A percentile compares a stretch with the other conserved stretches of the same genome.
Conservation (phyloP, 2,329 filamentous ascomycete species). For the Talaromyces sp. region DNA sequence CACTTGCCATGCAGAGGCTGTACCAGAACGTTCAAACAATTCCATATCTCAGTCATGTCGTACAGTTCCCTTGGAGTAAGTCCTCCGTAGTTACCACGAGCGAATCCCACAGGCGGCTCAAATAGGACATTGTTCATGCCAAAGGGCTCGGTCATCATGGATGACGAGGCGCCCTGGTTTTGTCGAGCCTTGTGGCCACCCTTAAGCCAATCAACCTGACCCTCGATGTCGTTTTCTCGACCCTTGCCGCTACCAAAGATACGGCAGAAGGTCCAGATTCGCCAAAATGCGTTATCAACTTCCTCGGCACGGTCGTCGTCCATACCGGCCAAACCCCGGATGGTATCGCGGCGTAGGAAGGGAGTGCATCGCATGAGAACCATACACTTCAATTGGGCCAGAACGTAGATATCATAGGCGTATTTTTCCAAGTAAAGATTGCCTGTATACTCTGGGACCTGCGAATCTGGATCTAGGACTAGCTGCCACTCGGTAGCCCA, state of each 20-base stretch:
- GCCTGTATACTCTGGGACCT: conserved; percentile 57
- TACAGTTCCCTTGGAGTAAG: conserved; percentile 60
- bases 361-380: conserved; percentile 60
- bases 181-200: conserved; percentile 57
- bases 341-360: conserved; percentile 60
- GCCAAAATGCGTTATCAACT: conserved; percentile 65
- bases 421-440: conserved; percentile 56
- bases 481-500: conserved; percentile 47
- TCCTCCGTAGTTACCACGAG: conserved; percentile 58
- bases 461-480: conserved; percentile 49
- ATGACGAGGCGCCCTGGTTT: conserved; percentile 43
- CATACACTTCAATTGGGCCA: conserved; percentile 58
- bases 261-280: conserved; percentile 67
- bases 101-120: conserved; percentile 61
- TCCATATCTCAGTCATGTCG: conserved; percentile 68
- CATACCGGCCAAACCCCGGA: conserved; percentile 54
- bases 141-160: conserved; percentile 53
- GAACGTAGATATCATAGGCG: conserved; percentile 55
- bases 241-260: conserved; percentile 63
- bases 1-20: conserved; percentile 59
- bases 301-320: conserved; percentile 51
- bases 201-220: conserved; percentile 65
- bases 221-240: conserved; percentile 61
- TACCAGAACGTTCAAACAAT: conserved; percentile 59
- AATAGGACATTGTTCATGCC: conserved; percentile 58